Base-by-base conservation (phyloP, 805 yeast genomes). In the Candida argentea region DNA sequence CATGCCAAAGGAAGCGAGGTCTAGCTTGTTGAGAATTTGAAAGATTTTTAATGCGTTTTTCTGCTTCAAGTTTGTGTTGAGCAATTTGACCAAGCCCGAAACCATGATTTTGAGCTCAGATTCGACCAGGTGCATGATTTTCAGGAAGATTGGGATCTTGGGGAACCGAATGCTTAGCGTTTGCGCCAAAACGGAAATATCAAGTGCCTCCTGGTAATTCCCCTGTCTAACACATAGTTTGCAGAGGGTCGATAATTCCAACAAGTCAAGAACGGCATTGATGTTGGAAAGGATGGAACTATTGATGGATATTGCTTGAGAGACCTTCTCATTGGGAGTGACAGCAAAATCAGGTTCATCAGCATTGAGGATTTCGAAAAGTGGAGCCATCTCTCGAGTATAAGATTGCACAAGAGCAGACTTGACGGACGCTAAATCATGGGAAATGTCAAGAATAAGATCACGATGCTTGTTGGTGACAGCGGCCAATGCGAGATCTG, bases 191-290 rank as follows among this genome's bases (percentile, higher is more conserved):
- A 80, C 68, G 8, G 86, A 79, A 9, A 89, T 70, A 48, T 89
- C 94, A 20, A 89, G 67, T 6, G 95, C 86, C 44, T 86, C 94
- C 19, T 85, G 80, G 46, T 87, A 91, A 44, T 81, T 82, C 0
- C 95, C 95, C 26, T 80, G 78, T 26, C 73, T 65, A 7, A 87
- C 83, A 52, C 96, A 84, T n/a, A 87, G 74, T 26, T 76, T 67
- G 19, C 89, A 76, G 26, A 89, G 50, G 2, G 93, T 67, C 1
- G 98, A 96, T 19, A 91, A 57, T 44, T 84, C 94, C 39, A 89
- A 58, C 6, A 87, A 67, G 42, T 83, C 94, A 35, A 79, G 67
- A 7, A 87, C 63, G 22, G 75, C 70, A 36, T 78, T 86, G 44
- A 85, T 67, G 39, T 80, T 77, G 26, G 66, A 65, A 23, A 76